Percentiles rank a stretch among this genome's conserved stretches.
Evolutionary conservation across 169 alveolate genomes (phyloP).

Genomic region (Ichthyophthirius multifiliis): DNA sequence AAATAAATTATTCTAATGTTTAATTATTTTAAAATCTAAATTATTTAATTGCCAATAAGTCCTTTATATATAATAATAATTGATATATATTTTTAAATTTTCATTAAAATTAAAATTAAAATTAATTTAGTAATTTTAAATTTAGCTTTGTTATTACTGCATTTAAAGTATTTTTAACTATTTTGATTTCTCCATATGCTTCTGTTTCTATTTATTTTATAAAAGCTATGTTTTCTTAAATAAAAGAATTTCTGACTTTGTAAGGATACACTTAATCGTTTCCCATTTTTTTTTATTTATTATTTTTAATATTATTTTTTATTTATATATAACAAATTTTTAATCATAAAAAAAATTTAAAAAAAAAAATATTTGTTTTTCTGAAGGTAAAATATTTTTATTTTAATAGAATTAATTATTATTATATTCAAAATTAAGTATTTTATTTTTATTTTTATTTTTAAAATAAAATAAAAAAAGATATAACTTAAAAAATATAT

Average conservation of each 20-base stretch:
- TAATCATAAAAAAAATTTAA: too few species aligned
- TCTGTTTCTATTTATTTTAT: neutral
- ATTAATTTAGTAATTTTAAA: neutral
- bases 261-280: neutral
- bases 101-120: neutral
- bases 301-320: too few species aligned
- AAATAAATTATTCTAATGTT: neutral
- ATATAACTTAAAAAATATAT: too few species aligned
- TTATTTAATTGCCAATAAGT: neutral
- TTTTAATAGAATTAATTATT: too few species aligned
- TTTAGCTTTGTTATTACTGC: neutral
- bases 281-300: neutral
- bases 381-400: too few species aligned
- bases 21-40: neutral
- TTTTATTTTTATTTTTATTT: too few species aligned
- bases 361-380: too few species aligned
- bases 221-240: neutral
- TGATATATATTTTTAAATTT: neutral
- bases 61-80: neutral
- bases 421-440: too few species aligned
- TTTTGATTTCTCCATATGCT: conserved; percentile 6
- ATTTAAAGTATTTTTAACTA: neutral
- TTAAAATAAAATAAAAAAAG: too few species aligned
- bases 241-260: neutral
- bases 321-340: too few species aligned